Base-by-base conservation (phyloP, 768 basidiomycete genomes). In the Mycena leptocephala region DNA sequence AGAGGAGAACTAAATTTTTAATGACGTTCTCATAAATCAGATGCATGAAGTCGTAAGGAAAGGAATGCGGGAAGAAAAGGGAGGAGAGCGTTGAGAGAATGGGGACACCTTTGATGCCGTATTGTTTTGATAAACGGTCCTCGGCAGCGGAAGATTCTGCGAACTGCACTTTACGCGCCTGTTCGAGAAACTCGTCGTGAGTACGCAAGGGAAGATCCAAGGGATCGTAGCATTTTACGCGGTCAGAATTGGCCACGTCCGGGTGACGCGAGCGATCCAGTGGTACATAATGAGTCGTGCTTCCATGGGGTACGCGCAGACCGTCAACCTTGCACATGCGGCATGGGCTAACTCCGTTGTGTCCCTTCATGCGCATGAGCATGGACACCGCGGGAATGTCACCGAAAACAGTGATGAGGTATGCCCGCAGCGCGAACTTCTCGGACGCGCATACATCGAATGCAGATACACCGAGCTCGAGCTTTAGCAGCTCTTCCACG, bases 41-140 rank as follows among this genome's bases (percentile, higher is more conserved):
- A 62, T 91, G 89, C 87, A 90, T 90, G 79, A 89, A 88, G 56
- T 91, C 89, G 73, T 84, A 85, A 0, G 88, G 89, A 39, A 89
- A 85, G 0, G 85, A 86, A 1, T 9, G 1, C 1, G 2, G 89
- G 84, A 89, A 86, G 4, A 72, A 72, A 13, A 88, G 75, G 0
- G 86, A 87, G 2, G 76, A 62, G 1, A 89, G 81, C 8, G 46
- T 18, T 0, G 78, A 71, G 9, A 89, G 82, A 0, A 86, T 26
- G 1, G 87, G 81, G 16, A 83, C 22, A 2, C 83, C 85, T 59
- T 87, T 87, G 72, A 88, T 83, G 2, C 89, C 87, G 73, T 74
- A 83, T 24, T 39, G 11, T 33, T 64, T 81, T 11, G 82, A 24
- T 73, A 82, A 77, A 0, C 28, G 18, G 5, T 84, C 74, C 8